Percentiles rank a stretch among this genome's conserved stretches.
Conservation (phyloP, 2,329 filamentous ascomycete species). For the Geosmithia flava region DNA sequence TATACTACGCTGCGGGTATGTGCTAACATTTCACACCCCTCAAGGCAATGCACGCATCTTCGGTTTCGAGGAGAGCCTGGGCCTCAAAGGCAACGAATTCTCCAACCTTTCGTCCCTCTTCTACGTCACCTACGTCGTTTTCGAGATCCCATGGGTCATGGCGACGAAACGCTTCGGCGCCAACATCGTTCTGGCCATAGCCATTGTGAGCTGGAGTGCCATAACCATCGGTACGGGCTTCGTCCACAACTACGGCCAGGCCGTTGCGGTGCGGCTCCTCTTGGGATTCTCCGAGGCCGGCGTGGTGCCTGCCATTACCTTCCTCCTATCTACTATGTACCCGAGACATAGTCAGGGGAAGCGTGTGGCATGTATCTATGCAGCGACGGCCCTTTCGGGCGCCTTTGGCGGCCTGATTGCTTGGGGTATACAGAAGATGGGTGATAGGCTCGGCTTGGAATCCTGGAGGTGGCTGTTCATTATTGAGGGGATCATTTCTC, state of each 20-base stretch:
- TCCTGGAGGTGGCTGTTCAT: slow-evolving; percentile 59
- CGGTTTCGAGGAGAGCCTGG: slow-evolving; percentile 37
- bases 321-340: slow-evolving; percentile 15
- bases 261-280: slow-evolving; percentile 2
- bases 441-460: slow-evolving; percentile 38
- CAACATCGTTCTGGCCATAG: slow-evolving; percentile 3
- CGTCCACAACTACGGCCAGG: slow-evolving; percentile 1
- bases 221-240: slow-evolving; percentile 6
- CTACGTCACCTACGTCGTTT: slow-evolving; percentile 49
- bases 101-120: slow-evolving; percentile 44
- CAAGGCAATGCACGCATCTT: slow-evolving; percentile 42
- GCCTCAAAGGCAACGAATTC: slow-evolving; percentile 40
- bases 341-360: slow-evolving; percentile 2
- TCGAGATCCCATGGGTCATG: slow-evolving; percentile 37
- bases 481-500: slow-evolving; percentile 42
- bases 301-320: slow-evolving; percentile 31
- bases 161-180: slow-evolving; percentile 2
- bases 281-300: slow-evolving; percentile 5
- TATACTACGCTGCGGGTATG: no score
- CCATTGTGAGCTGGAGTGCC: slow-evolving; percentile 3
- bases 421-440: slow-evolving; percentile 51
- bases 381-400: slow-evolving; percentile 46
- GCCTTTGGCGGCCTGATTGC: slow-evolving; percentile 54
- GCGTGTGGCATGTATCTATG: slow-evolving; percentile 51
- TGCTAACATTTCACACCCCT: no score